Evolutionary conservation across 2,329 filamentous ascomycete genomes (phyloP), one percentile per base, ranked within the genome.

Genomic region (Coniochaeta prunicola): DNA sequence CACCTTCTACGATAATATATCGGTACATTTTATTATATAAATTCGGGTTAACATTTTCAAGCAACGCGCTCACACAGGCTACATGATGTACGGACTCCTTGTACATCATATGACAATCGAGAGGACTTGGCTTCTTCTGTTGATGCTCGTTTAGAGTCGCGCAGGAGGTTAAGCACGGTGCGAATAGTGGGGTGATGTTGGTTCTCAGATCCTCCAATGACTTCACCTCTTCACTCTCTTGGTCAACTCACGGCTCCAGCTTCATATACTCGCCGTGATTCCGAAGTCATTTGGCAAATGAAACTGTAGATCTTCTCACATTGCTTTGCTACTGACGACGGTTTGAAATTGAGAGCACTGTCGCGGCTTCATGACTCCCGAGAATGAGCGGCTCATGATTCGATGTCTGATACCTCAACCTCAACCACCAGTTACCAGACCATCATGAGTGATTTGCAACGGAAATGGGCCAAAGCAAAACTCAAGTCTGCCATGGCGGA

Each of bases 391-490:
- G 5, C 17, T 31, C 56, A 15, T 45, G 7, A 53, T 59, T n/a
- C 45, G 28, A 58, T 58, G 57, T 53, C 57, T 30, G 57, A 58
- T 24, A 40, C 34, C 48, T 36, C 57, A 24, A 33, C 48, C 28
- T 34, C 58, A 24, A 59, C 36, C 57, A 21, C 53, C 15, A 55
- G 30, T n/a, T 30, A 34, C 21, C 53, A 55, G 30, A 55, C 53
- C 30, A 55, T 33, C 53, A 72, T 72, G 70, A 71, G 68, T 62
- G 68, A 70, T 56, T 65, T 72, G 36, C 70, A 71, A 63, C 62
- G 66, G 60, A 67, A 67, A 58, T 70, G 67, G 68, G 69, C 68
- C 60, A 70, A 68, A 61, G 64, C 69, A 62, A 66, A 58, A 57
- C 50, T 66, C 38, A 59, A 31, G 42, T 59, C 48, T 30, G 58